Conservation (phyloP, 441 rosid genomes). For the Monsonia emarginata region DNA sequence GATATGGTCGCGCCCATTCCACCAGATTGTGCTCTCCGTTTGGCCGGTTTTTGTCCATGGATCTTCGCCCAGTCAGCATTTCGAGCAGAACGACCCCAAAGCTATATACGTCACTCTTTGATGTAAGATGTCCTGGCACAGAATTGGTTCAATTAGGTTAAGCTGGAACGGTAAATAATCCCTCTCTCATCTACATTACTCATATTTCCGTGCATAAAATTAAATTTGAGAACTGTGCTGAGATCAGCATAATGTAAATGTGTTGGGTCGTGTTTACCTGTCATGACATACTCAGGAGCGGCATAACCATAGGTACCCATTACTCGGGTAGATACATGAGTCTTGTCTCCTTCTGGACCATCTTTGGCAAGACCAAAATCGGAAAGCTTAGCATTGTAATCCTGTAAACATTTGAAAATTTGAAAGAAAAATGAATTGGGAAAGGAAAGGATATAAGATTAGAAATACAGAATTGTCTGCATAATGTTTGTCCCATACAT, state of each 20-base stretch:
- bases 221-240: neutral
- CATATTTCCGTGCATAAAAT: too few relatives aligned
- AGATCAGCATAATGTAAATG: neutral
- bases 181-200: neutral
- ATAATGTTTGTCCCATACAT: conserved; percentile 8
- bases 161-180: neutral
- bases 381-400: conserved; percentile 39
- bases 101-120: conserved; percentile 42
- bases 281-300: conserved; percentile 41
- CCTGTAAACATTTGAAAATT: conserved; percentile 22
- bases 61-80: conserved; percentile 40
- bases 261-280: too few relatives aligned
- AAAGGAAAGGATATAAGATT: neutral
- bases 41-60: conserved; percentile 39
- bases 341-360: conserved; percentile 37
- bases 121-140: conserved; percentile 39
- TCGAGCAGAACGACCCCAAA: conserved; percentile 49
- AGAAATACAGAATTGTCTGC: neutral
- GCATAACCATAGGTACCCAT: conserved; percentile 49
- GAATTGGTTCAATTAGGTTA: neutral
- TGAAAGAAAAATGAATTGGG: neutral
- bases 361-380: conserved; percentile 42
- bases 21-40: conserved; percentile 33
- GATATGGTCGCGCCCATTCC: conserved; percentile 31
- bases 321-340: conserved; percentile 32